Conservation (phyloP, 2,329 filamentous ascomycete species). For the Arthroderma uncinatum region DNA sequence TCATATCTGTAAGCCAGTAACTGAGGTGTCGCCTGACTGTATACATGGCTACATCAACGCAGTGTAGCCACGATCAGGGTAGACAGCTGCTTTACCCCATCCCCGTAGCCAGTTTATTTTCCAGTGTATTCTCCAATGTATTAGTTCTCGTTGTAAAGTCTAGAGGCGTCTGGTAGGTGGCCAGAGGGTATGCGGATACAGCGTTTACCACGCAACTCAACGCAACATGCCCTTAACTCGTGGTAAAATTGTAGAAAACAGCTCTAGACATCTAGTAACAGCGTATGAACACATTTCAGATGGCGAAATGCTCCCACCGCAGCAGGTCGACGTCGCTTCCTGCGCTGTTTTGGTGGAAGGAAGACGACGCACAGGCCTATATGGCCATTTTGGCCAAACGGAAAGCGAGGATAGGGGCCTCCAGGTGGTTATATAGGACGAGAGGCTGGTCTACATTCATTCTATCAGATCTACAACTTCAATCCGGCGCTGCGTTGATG, state of each 20-base stretch:
- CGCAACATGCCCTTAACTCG: neutral
- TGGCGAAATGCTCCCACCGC: neutral
- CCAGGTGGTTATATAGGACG: too few species aligned
- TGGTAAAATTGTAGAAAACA: neutral
- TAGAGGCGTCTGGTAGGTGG: too few species aligned
- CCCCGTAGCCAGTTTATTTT: too few species aligned
- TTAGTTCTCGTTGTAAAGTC: too few species aligned
- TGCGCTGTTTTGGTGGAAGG: constrained; percentile 1
- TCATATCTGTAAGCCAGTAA: too few species aligned
- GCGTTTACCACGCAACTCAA: neutral
- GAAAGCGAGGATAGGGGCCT: neutral
- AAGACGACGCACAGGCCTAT: neutral
- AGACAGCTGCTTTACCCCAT: too few species aligned
- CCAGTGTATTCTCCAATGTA: too few species aligned
- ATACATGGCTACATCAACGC: too few species aligned
- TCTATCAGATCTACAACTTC: neutral
- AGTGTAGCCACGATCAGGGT: too few species aligned
- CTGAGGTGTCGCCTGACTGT: too few species aligned
- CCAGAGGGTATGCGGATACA: neutral
- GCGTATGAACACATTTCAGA: neutral
- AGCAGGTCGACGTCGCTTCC: neutral
- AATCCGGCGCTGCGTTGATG: neutral
- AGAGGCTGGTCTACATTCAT: neutral
- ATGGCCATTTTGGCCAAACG: constrained; percentile 1
- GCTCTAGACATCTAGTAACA: neutral